These are phyloP conservation scores for Candida silvatica DNA, from an alignment of 805 yeast genomes.

Conservation along the genomic window DNA sequence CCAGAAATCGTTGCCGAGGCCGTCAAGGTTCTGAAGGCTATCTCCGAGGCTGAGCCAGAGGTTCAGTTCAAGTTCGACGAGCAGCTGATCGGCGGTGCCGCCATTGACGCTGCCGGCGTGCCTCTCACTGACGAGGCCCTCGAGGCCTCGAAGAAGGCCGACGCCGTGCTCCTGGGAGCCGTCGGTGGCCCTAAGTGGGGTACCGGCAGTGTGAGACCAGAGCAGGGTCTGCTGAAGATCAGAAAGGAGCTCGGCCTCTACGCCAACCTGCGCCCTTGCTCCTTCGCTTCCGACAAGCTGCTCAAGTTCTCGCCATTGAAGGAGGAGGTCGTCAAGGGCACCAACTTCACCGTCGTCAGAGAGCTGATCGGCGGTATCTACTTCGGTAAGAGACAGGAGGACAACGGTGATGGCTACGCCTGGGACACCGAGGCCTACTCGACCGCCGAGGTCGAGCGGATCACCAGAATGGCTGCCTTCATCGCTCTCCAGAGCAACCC, in stretches of 20 bases:
- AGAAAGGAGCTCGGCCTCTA: constrained; percentile 90
- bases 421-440: constrained; percentile 91
- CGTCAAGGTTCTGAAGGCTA: constrained; percentile 79
- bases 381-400: constrained; percentile 94
- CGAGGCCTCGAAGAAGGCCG: constrained; percentile 75
- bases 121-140: constrained; percentile 85
- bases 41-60: constrained; percentile 46
- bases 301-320: constrained; percentile 84
- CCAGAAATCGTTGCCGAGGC: constrained; percentile 87
- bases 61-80: constrained; percentile 68
- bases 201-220: constrained; percentile 92
- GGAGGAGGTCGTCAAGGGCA: constrained; percentile 78
- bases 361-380: constrained; percentile 98
- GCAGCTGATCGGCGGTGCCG: constrained; percentile 96
- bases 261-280: constrained; percentile 96
- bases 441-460: constrained; percentile 88
- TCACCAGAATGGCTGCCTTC: constrained; percentile 97
- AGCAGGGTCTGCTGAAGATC: constrained; percentile 89
- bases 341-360: constrained; percentile 88
- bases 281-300: constrained; percentile 78
- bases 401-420: constrained; percentile 78
- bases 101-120: constrained; percentile 92
- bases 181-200: constrained; percentile 99
- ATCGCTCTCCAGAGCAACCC: constrained; percentile 90
- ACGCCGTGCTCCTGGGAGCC: constrained; percentile 95